Evolutionary conservation across 1,284 basidiomycete species (phyloP).

Genomic region (Sanguinoderma infundibulare): DNA sequence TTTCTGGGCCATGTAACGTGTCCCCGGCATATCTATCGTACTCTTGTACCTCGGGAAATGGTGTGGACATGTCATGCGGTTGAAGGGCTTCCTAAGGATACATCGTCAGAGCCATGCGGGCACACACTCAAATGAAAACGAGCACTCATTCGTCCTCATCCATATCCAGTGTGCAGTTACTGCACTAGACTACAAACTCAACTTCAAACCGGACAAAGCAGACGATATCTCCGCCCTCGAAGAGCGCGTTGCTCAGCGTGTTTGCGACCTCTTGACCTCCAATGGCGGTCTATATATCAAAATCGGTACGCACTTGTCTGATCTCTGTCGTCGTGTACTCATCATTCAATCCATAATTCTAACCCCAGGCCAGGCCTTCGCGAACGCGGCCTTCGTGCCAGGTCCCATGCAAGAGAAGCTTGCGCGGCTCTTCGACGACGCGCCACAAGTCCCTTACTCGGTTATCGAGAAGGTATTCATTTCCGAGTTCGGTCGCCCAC

Average conservation of each 20-base stretch:
- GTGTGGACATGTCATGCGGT: too few relatives aligned
- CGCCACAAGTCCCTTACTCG: slow-evolving; percentile 79
- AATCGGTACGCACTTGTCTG: slow-evolving; percentile 92
- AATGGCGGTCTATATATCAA: too few relatives aligned
- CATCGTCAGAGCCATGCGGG: background rate
- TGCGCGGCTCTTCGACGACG: slow-evolving; percentile 82
- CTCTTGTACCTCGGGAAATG: too few relatives aligned
- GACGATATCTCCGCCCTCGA: slow-evolving; percentile 74
- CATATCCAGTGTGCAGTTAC: slow-evolving; percentile 60
- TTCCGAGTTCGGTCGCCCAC: slow-evolving; percentile 70
- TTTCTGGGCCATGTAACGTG: too few relatives aligned
- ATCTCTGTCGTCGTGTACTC: slow-evolving; percentile 66
- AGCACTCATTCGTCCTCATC: background rate
- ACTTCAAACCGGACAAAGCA: slow-evolving; percentile 71
- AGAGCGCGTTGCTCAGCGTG: too few relatives aligned
- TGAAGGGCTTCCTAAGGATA: too few relatives aligned
- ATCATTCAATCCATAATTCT: background rate
- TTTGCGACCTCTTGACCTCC: slow-evolving; percentile 74
- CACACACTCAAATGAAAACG: background rate
- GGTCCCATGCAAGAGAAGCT: slow-evolving; percentile 84
- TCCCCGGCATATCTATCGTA: too few relatives aligned
- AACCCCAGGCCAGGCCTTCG: slow-evolving; percentile 73
- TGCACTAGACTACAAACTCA: slow-evolving; percentile 82
- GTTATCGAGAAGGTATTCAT: slow-evolving; percentile 71
- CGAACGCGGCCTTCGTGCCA: slow-evolving; percentile 81